These are phyloP conservation scores for Daldinia grandis DNA, from an alignment of 495 filamentous ascomycete genomes.

Conservation along the genomic window DNA sequence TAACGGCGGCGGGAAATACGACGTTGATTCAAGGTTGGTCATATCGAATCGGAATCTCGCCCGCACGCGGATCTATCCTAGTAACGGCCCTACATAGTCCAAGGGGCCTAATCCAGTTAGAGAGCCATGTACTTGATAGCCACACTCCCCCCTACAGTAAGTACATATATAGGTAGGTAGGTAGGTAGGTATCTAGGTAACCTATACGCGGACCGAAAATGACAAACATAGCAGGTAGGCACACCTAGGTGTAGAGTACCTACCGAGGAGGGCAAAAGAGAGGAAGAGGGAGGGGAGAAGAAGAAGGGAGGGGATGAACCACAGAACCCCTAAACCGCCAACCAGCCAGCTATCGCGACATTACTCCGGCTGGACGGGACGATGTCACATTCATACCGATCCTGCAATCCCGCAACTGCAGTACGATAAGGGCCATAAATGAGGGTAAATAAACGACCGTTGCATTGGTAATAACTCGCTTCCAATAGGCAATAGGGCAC, in stretches of 20 bases:
- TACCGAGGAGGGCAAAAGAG: neutral
- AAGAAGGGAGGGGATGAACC: too few relatives aligned
- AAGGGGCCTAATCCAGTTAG: constrained; percentile 4
- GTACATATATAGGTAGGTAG: too few relatives aligned
- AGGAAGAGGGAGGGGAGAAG: neutral
- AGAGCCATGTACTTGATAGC: constrained; percentile 14
- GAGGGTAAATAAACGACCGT: constrained; percentile 31
- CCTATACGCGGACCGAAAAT: constrained; percentile 19
- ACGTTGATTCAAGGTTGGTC: constrained; percentile 25
- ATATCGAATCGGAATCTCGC: constrained; percentile 30
- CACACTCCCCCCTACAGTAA: too few relatives aligned
- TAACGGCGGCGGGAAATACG: constrained; percentile 24
- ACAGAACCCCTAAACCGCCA: neutral
- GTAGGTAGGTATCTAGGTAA: too few relatives aligned
- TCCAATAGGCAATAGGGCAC: constrained; percentile 39
- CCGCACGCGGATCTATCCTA: constrained; percentile 29
- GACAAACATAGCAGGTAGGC: constrained; percentile 20
- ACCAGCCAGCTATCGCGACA: neutral
- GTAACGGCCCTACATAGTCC: constrained; percentile 16
- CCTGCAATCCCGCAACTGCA: constrained; percentile 39
- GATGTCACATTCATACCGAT: constrained; percentile 40
- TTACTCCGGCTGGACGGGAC: constrained; percentile 33
- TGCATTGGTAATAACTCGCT: constrained; percentile 35
- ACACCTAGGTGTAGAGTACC: constrained; percentile 39
- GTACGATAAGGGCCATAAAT: constrained; percentile 25